Conservation (phyloP, 805 yeast genomes). For the Starmerella floris region DNA sequence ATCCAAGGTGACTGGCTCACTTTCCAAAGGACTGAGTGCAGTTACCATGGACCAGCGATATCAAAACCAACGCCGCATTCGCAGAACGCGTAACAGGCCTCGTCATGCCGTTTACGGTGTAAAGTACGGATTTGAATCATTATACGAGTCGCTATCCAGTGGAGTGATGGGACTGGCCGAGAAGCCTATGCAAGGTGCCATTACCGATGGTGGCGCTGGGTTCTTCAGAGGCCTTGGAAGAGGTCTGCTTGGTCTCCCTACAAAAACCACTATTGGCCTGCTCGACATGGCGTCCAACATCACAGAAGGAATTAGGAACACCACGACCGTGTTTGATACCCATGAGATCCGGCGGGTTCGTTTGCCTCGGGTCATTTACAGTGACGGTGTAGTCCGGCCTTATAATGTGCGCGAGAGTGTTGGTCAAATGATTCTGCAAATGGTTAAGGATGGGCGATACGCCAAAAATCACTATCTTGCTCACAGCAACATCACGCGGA, state of each 20-base stretch:
- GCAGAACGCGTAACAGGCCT: constrained; percentile 64
- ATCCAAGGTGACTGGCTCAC: constrained; percentile 81
- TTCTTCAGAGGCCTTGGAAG: constrained; percentile 88
- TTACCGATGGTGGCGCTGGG: constrained; percentile 79
- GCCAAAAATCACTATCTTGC: constrained; percentile 67
- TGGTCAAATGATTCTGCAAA: constrained; percentile 86
- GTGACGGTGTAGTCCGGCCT: constrained; percentile 60
- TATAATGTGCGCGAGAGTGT: constrained; percentile 74
- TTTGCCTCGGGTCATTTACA: constrained; percentile 62
- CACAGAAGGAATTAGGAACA: constrained; percentile 84
- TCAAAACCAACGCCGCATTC: constrained; percentile 67
- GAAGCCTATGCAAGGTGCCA: constrained; percentile 83
- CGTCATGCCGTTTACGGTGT: constrained; percentile 76
- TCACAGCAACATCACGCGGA: constrained; percentile 73
- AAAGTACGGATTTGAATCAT: constrained; percentile 74
- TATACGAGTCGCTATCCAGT: constrained; percentile 72
- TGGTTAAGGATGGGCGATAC: constrained; percentile 66
- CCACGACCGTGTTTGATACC: constrained; percentile 66
- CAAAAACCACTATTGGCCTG: constrained; percentile 90
- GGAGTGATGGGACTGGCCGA: constrained; percentile 83
- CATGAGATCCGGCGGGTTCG: constrained; percentile 68
- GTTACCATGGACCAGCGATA: constrained; percentile 77
- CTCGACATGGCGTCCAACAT: constrained; percentile 86
- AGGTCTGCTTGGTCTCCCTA: constrained; percentile 90
- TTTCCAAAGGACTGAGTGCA: constrained; percentile 85